Percentiles rank a stretch among this genome's conserved stretches.
Evolutionary conservation across 441 rosid species (phyloP).

Genomic region (Euphorbia celastroides): DNA sequence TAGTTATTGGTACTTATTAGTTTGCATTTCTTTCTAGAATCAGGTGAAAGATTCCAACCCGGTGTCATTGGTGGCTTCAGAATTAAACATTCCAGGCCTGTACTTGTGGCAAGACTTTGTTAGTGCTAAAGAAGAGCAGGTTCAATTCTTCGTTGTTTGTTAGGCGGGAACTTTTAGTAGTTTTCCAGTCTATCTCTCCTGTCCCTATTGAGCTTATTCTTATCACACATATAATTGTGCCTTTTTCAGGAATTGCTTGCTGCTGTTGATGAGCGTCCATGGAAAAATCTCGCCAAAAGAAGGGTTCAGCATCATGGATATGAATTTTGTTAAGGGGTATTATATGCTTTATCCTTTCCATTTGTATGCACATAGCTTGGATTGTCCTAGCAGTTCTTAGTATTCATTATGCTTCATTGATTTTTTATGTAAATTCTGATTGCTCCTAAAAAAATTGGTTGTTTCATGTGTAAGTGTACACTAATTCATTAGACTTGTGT

Average conservation of each 20-base stretch:
- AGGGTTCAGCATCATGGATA: constrained; percentile 98
- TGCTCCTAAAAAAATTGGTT: not conserved
- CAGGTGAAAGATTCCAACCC: constrained; percentile 41
- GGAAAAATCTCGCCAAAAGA: constrained; percentile 74
- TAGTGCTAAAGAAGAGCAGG: constrained; percentile 63
- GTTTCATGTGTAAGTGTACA: not conserved
- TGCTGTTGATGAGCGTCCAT: constrained; percentile 70
- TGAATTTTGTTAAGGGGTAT: constrained; percentile 71
- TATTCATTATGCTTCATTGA: not conserved
- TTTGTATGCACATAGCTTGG: not conserved
- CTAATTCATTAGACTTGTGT: not conserved
- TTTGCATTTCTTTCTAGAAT: constrained; percentile 18
- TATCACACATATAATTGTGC: not conserved
- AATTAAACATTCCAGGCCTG: constrained; percentile 76
- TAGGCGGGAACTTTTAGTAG: not conserved
- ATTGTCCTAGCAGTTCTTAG: not conserved
- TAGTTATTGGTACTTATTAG: not conserved
- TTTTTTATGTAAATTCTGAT: not conserved
- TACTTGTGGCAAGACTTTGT: constrained; percentile 59
- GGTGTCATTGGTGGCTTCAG: constrained; percentile 52
- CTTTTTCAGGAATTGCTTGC: constrained; percentile 64
- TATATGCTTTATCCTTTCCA: constrained; percentile 9
- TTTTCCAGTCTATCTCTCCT: not conserved
- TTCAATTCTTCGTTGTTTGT: constrained; percentile 18
- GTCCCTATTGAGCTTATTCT: not conserved